A percentile compares a stretch with the other conserved stretches of the same genome.
These are phyloP conservation scores for Nemania bipapillata DNA, from an alignment of 2,329 filamentous ascomycete genomes.

Conservation along the genomic window DNA sequence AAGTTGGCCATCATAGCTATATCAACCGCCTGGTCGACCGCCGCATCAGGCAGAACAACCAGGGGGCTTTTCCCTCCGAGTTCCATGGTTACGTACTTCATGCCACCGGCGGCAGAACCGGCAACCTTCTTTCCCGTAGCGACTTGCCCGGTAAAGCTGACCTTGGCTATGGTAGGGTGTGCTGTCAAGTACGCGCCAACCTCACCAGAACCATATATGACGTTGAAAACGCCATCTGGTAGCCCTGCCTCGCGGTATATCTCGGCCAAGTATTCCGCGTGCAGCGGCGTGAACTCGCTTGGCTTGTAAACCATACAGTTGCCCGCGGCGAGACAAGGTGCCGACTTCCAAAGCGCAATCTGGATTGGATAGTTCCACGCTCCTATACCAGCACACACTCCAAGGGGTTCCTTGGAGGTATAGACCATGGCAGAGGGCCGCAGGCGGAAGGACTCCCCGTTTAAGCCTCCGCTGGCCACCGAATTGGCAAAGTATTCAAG, in stretches of 20 bases:
- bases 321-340: constrained; percentile 83
- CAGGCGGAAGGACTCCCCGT: constrained; percentile 80
- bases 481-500: constrained; percentile 87
- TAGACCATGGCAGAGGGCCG: constrained; percentile 83
- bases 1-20: constrained; percentile 95
- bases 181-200: constrained; percentile 79
- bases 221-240: constrained; percentile 85
- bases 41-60: constrained; percentile 81
- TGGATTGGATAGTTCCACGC: constrained; percentile 95
- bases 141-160: constrained; percentile 90
- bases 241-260: constrained; percentile 82
- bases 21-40: constrained; percentile 82
- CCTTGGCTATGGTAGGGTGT: constrained; percentile 80
- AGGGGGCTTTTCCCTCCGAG: constrained; percentile 87
- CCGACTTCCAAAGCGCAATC: constrained; percentile 90
- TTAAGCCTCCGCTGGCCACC: constrained; percentile 79
- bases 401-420: constrained; percentile 82
- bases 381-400: constrained; percentile 86
- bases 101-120: constrained; percentile 75
- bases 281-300: constrained; percentile 86
- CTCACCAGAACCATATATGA: constrained; percentile 81
- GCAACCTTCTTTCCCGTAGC: constrained; percentile 85
- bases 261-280: constrained; percentile 77
- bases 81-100: constrained; percentile 95
- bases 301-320: constrained; percentile 94